phyloP scores from a whole-genome alignment of 768 basidiomycete species.

The Asterophora lycoperdoides region DNA sequence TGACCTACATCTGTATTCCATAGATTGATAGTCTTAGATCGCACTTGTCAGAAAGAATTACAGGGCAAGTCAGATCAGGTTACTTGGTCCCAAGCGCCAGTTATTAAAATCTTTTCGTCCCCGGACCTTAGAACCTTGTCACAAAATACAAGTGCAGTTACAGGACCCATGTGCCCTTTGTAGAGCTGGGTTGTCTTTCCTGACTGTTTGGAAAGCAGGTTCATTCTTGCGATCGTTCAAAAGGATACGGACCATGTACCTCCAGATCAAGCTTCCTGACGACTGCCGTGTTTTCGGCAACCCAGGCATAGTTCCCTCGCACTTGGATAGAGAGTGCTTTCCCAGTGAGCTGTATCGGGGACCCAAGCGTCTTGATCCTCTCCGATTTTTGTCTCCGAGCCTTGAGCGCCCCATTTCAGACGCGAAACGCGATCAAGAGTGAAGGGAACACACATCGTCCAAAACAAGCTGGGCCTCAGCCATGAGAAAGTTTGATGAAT shows the following conservation, averaged over 20 bases:
- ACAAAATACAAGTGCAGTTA: slow-evolving; percentile 75
- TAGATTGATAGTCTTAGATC: slow-evolving; percentile 69
- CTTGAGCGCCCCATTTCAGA: slow-evolving; percentile 31
- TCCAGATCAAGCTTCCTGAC: slow-evolving; percentile 72
- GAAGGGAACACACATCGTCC: slow-evolving; percentile 44
- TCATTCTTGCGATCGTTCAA: slow-evolving; percentile 2
- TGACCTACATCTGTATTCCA: slow-evolving; percentile 74
- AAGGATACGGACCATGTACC: slow-evolving; percentile 36
- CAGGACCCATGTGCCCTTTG: slow-evolving; percentile 85
- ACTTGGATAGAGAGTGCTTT: slow-evolving; percentile 73
- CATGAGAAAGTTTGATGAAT: slow-evolving; percentile 57
- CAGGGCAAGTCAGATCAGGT: slow-evolving; percentile 1
- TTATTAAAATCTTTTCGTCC: slow-evolving; percentile 59
- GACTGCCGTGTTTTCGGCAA: slow-evolving; percentile 81
- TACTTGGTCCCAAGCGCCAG: slow-evolving; percentile 93
- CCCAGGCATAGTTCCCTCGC: slow-evolving; percentile 68
- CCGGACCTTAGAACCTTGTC: slow-evolving; percentile 36
- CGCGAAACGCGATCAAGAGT: slow-evolving; percentile 2
- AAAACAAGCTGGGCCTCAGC: slow-evolving; percentile 67
- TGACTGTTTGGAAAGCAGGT: slow-evolving; percentile 43
- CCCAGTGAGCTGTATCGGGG: slow-evolving; percentile 71
- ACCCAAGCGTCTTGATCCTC: slow-evolving; percentile 65
- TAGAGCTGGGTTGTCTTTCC: slow-evolving; percentile 75
- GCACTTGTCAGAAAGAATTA: slow-evolving; percentile 9
- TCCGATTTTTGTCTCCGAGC: slow-evolving; percentile 71